Base-by-base conservation (phyloP, 2,329 filamentous ascomycete genomes). In the Thielaviopsis euricoi region DNA sequence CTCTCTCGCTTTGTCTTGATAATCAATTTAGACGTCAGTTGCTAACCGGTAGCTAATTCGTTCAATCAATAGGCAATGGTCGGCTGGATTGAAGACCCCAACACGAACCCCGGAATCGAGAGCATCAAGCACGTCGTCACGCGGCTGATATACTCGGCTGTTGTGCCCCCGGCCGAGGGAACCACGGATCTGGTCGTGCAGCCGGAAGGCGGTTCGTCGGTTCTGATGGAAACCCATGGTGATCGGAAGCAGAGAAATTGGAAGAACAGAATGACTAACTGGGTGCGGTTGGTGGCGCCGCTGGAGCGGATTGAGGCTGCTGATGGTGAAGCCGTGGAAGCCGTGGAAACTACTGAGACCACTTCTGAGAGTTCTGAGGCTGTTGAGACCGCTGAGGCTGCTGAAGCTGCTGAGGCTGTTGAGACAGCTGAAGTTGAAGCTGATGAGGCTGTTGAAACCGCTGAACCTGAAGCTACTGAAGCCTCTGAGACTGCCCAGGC, bases 71-170 rank as follows among this genome's bases (percentile, higher is more conserved):
- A 60, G 52, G 21, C 55, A 40, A 54, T 55, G 10, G 59, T 61
- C 26, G 25, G 37, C 43, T 61, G 59, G 59, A 26, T 58, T 9
- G 56, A 58, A 29, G 59, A 61, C 15, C 43, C 49, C 37, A 48
- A 43, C 17, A 15, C 51, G 21, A 55, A 29, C 12, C 19, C 40
- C 23, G 48, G 51, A 17, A 58, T 60, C 52, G 59, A 61, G 29
- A 58, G 48, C 23, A 58, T 61, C 6, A 58, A 56, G 43, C 56
- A 61, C 46, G 56, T 61, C 12, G 56, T 61, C 23, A 58, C 59
- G 9, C 53, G 59, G n/a, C 22, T 61, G 21, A 58, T 58, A 5
- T 58, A 56, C 43, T 26, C 43, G 15, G 53, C 59, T 6, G 50
- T 58, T 3, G n/a, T 56, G 17, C 52, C 52, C 6, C 15, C 33